Conservation (phyloP, 2,329 filamentous ascomycete species). For the Sporothrix sp. region DNA sequence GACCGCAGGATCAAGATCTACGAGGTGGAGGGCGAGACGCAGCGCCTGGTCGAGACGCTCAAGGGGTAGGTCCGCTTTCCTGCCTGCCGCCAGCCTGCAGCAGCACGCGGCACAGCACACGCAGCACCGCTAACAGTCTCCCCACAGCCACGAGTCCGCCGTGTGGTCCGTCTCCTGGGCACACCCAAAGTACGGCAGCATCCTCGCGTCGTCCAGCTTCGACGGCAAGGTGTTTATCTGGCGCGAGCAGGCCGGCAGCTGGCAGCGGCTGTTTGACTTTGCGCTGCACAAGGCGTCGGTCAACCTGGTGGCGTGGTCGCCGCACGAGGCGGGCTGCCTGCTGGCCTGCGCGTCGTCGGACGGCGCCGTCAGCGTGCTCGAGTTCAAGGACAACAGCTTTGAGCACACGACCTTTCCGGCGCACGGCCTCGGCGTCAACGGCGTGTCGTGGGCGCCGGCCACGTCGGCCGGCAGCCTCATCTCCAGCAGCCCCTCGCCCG, state of each 20-base stretch:
- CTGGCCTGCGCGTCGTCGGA: conserved; percentile 92
- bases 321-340: conserved; percentile 88
- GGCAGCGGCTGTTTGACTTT: conserved; percentile 88
- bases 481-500: conserved; percentile 54
- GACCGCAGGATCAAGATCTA: conserved; percentile 99
- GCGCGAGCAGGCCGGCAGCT: conserved; percentile 71
- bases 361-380: conserved; percentile 84
- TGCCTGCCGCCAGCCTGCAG: too few species aligned
- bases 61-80: too few species aligned
- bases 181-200: conserved; percentile 96
- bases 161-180: conserved; percentile 99
- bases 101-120: too few species aligned
- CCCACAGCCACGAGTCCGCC: conserved; percentile 91
- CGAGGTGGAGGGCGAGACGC: conserved; percentile 87
- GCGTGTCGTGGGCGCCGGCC: conserved; percentile 88
- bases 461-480: conserved; percentile 76
- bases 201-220: conserved; percentile 89
- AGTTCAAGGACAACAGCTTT: conserved; percentile 85
- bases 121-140: too few species aligned
- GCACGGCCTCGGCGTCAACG: conserved; percentile 90
- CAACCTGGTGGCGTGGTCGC: conserved; percentile 96
- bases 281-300: conserved; percentile 90
- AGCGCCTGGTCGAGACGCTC: conserved; percentile 82
- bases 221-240: conserved; percentile 98
- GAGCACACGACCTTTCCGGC: conserved; percentile 82